Base-by-base conservation (phyloP, 371 early-diverging fungal genomes). In the Actinomucor elegans region DNA sequence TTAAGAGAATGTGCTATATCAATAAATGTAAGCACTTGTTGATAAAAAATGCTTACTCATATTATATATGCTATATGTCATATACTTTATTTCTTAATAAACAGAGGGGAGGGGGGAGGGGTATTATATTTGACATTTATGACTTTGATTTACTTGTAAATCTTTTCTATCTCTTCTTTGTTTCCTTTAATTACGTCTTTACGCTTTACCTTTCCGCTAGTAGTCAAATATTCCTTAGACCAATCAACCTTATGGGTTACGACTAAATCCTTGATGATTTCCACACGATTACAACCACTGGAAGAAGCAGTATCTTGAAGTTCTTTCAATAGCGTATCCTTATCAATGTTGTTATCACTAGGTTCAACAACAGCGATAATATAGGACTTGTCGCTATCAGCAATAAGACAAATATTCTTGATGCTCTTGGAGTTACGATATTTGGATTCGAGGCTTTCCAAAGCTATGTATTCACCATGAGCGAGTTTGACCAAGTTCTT, bases 391-490 rank as follows among this genome's bases (percentile, higher is more conserved):
- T 81, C 71, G 21, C 84, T 79, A 48, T 93, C 85, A 14, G 92
- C 95, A 59, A 89, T 69, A 14, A 96, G 77, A 66, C 91, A 92
- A 33, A 94, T 85, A 59, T 86, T 91, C 66, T 85, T 84, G 61
- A 92, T 88, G 45, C 69, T 77, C 8, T 66, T 57, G 18, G 81
- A 79, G 52, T 83, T 82, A 44, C 87, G 83, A 72, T 94, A 94
- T 23, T 86, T 80, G 11, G 91, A 81, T 69, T 99, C 99, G 31
- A 98, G 79, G 49, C 91, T 93, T 58, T 98, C 99, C 8, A 97
- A 84, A 3, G 95, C 95, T 59, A 88, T 88, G 70, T 98, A 99
- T 69, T 99, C 99, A 54, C 99, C 99, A 56, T 89, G 85, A 5
- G 73, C 51, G 29, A 89, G 55, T 58, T 99, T 99, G 75, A 99